phyloP scores from a whole-genome alignment of 73 alveolate species.

The Paramecium tetraurelia region DNA sequence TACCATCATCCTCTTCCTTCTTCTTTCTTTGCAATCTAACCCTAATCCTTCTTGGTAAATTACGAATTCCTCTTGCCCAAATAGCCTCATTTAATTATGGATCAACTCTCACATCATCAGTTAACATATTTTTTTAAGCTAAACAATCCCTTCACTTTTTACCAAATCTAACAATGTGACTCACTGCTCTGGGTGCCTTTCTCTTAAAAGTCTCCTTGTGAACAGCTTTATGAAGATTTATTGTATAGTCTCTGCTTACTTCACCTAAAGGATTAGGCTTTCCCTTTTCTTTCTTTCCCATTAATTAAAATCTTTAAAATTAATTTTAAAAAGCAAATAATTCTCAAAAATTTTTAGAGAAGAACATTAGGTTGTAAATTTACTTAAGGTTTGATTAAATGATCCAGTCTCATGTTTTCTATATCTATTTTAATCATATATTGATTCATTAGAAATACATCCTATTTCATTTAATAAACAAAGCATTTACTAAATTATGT shows the following conservation, averaged over 20 bases:
- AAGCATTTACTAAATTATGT: too few relatives aligned
- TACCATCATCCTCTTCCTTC: slow-evolving; percentile 93
- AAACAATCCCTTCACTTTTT: background rate
- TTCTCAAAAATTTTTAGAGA: background rate
- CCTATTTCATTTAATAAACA: too few relatives aligned
- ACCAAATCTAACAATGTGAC: slow-evolving; percentile 83
- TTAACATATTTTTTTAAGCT: slow-evolving; percentile 85
- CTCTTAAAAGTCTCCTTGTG: slow-evolving; percentile 90
- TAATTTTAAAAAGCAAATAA: background rate
- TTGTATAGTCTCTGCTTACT: slow-evolving; percentile 89
- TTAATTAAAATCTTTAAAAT: slow-evolving; percentile 23
- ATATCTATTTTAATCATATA: too few relatives aligned
- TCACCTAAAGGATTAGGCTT: slow-evolving; percentile 58
- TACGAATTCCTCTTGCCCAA: slow-evolving; percentile 94
- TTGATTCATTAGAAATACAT: background rate
- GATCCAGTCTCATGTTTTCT: too few relatives aligned
- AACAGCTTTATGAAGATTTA: slow-evolving; percentile 86
- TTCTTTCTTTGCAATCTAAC: slow-evolving; percentile 84
- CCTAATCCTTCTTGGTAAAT: slow-evolving; percentile 94
- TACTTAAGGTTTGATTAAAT: background rate
- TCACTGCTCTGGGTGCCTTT: slow-evolving; percentile 94
- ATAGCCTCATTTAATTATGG: slow-evolving; percentile 88
- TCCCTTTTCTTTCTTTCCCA: slow-evolving; percentile 50
- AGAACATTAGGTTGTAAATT: background rate
- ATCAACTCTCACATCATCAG: slow-evolving; percentile 95